Base-by-base conservation (phyloP, 371 early-diverging fungal genomes). In the Actinomortierella wolfii region DNA sequence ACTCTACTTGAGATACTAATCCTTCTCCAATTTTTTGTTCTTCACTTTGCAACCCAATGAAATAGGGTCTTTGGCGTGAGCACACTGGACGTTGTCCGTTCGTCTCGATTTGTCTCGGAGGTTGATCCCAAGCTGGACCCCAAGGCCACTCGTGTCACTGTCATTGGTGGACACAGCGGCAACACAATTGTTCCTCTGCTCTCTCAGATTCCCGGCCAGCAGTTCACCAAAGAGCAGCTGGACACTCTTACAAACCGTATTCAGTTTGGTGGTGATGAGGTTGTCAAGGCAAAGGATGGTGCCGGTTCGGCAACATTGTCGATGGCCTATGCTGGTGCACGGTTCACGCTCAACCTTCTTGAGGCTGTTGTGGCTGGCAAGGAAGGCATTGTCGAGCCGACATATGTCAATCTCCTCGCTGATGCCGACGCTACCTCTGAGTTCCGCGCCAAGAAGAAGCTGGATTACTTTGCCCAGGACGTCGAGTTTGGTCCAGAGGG, bases 211-310 rank as follows among this genome's bases (percentile, higher is more conserved):
- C 56, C 78, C 40, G 80, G 78, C 49, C 24, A 77, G 66, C 58
- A 86, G 80, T 85, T 92, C 68, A 76, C 81, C 46, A 77, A 89
- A 57, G 90, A 86, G 18, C 88, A 92, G 78, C 62, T 85, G 54
- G 89, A 89, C 48, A 77, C 79, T 28, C 84, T 94, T 26, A 90
- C 89, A 49, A 62, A 93, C 53, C 89, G 94, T 56, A 92, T 94
- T 67, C 94, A 94, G 76, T 94, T 84, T 77, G 96, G 94, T 73
- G 96, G 96, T 61, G 96, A 96, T 75, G 96, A 96, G 78, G 96
- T 96, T 61, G 94, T 96, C 76, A 90, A 94, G 84, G 96, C 96
- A 61, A 96, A 96, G 85, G 89, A 84, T 59, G 89, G 89, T 51
- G 82, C 86, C 51, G 89, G 89, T 54, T 89, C 89, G 26, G 94